phyloP scores from a whole-genome alignment of 2,329 filamentous ascomycete genomes.

The Xylariaceae sp. region DNA sequence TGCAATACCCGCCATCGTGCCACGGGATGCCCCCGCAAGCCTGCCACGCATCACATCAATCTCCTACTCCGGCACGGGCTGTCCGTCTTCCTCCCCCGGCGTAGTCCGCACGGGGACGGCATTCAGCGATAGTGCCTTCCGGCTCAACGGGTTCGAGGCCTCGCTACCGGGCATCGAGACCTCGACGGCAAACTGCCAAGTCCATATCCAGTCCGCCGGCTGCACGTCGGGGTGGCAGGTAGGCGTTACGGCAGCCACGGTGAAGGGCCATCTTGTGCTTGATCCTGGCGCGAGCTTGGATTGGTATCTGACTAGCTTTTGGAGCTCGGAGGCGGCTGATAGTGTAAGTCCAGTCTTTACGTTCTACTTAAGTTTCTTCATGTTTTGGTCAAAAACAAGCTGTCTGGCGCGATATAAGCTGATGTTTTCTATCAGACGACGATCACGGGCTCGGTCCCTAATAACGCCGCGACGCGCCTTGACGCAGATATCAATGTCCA shows the following conservation, averaged over 20 bases:
- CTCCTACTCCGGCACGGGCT: conserved; percentile 38
- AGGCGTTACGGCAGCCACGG: conserved; percentile 32
- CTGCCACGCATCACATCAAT: conserved; percentile 33
- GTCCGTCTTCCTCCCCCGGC: conserved; percentile 32
- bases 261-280: conserved; percentile 34
- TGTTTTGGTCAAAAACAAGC: too few relatives aligned
- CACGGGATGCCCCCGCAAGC: conserved; percentile 23
- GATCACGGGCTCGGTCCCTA: conserved; percentile 28
- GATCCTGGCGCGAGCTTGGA: conserved; percentile 33
- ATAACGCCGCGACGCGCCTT: conserved; percentile 22
- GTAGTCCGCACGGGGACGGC: conserved; percentile 33
- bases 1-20: conserved; percentile 11
- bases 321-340: conserved; percentile 34
- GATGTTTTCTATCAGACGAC: conserved; percentile 24
- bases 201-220: conserved; percentile 33
- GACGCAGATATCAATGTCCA: conserved; percentile 27
- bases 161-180: conserved; percentile 19
- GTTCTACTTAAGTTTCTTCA: background rate
- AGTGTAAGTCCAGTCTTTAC: conserved; percentile 29
- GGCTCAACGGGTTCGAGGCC: conserved; percentile 30
- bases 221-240: conserved; percentile 38
- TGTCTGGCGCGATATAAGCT: too few relatives aligned
- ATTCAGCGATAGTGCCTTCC: conserved; percentile 28
- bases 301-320: conserved; percentile 37
- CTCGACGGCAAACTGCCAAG: conserved; percentile 37